Percentiles rank a stretch among this genome's conserved stretches.
Evolutionary conservation across 2,329 filamentous ascomycete genomes (phyloP).

Genomic region (Polychaeton citri): DNA sequence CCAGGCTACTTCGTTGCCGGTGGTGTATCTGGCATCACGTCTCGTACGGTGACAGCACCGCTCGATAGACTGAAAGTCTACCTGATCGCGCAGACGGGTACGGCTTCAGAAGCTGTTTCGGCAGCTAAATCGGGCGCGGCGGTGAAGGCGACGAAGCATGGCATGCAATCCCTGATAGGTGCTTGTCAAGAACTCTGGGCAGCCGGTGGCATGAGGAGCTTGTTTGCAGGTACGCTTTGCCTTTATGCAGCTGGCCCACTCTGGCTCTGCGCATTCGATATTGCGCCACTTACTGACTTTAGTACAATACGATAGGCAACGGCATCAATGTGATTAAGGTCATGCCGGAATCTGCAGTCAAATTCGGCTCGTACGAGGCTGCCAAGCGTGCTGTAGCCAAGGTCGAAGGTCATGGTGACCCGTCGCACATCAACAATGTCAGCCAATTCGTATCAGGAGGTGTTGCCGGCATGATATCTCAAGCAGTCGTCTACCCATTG

Average conservation of each 20-base stretch:
- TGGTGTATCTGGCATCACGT: conserved; percentile 86
- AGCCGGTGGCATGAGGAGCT: conserved; percentile 71
- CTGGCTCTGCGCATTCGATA: too few relatives aligned
- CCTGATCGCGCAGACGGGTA: conserved; percentile 76
- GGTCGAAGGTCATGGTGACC: conserved; percentile 77
- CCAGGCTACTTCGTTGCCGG: conserved; percentile 97
- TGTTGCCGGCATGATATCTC: conserved; percentile 83
- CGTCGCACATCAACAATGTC: conserved; percentile 62
- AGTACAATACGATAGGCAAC: conserved; percentile 63
- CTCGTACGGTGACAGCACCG: conserved; percentile 86
- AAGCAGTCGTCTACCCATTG: conserved; percentile 89
- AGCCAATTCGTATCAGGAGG: conserved; percentile 89
- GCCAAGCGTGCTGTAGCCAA: conserved; percentile 77
- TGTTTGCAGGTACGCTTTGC: conserved; percentile 77
- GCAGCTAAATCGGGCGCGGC: conserved; percentile 60
- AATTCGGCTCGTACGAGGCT: conserved; percentile 95
- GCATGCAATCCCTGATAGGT: conserved; percentile 54
- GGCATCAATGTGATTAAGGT: conserved; percentile 95
- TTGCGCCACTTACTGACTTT: too few relatives aligned
- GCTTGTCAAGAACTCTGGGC: conserved; percentile 71
- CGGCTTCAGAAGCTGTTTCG: conserved; percentile 44
- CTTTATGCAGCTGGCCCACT: too few relatives aligned
- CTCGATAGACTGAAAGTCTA: conserved; percentile 96
- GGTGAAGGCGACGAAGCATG: conserved; percentile 49
- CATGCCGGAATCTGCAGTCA: conserved; percentile 96